These are phyloP conservation scores for Lipomyces japonicus DNA, from an alignment of 805 yeast species.

Conservation along the genomic window DNA sequence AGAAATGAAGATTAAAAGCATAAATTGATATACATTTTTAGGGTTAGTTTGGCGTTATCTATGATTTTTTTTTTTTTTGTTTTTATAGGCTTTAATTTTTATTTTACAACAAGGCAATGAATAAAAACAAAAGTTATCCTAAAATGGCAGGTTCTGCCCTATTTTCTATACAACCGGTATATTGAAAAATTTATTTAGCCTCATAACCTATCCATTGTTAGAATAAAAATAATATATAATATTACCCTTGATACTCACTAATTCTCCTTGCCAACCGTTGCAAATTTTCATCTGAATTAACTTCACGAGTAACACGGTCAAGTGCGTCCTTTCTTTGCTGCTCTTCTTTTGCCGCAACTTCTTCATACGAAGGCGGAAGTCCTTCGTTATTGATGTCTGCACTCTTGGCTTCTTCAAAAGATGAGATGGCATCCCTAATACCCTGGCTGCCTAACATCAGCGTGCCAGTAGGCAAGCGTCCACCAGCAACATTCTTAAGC, in stretches of 20 bases:
- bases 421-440: conserved; percentile 58
- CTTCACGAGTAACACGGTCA: conserved; percentile 16
- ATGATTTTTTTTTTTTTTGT: no score
- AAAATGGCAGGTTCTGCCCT: no score
- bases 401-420: conserved; percentile 77
- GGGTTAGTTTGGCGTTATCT: no score
- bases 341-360: conserved; percentile 46
- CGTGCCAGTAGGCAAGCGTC: conserved; percentile 88
- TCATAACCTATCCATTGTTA: no score
- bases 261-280: conserved; percentile 22
- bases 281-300: conserved; percentile 20
- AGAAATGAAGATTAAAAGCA: neutral
- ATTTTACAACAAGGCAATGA: no score
- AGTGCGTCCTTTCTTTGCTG: conserved; percentile 43
- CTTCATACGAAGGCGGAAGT: conserved; percentile 74
- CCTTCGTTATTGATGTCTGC: conserved; percentile 84
- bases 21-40: neutral
- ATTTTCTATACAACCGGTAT: no score
- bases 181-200: no score
- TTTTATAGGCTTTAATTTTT: no score
- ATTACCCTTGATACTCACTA: no score
- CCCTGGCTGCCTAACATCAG: conserved; percentile 80
- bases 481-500: conserved; percentile 58
- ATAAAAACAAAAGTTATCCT: no score
- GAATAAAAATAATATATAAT: no score